These are phyloP conservation scores for Proliferodiscus dingleyae DNA, from an alignment of 2,329 filamentous ascomycete genomes.

Conservation along the genomic window DNA sequence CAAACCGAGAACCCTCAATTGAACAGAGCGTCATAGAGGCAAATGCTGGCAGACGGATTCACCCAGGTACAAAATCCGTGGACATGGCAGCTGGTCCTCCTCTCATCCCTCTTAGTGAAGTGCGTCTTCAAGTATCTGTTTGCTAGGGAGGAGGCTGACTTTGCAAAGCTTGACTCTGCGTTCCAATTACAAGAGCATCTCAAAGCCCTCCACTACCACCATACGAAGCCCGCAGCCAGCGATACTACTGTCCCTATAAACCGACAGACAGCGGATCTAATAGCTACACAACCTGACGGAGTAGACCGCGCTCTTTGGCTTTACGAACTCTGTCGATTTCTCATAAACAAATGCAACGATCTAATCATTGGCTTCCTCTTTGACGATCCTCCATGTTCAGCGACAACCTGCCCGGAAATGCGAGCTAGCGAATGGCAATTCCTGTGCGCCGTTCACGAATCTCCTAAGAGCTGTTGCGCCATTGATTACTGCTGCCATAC, in stretches of 20 bases:
- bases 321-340: constrained; percentile 94
- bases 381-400: constrained; percentile 83
- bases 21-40: constrained; percentile 63
- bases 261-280: constrained; percentile 66
- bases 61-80: constrained; percentile 83
- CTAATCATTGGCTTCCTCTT: constrained; percentile 90
- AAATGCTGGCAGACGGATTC: constrained; percentile 77
- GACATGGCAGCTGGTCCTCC: constrained; percentile 93
- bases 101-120: constrained; percentile 78
- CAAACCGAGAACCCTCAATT: constrained; percentile 53
- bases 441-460: constrained; percentile 93
- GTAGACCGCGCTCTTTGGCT: constrained; percentile 90
- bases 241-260: constrained; percentile 67
- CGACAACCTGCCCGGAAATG: constrained; percentile 92
- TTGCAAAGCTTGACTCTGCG: constrained; percentile 78
- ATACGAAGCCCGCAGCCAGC: constrained; percentile 57
- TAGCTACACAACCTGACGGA: constrained; percentile 74
- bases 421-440: constrained; percentile 99
- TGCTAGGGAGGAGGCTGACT: constrained; percentile 19
- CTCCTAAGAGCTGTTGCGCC: constrained; percentile 93
- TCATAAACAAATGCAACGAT: constrained; percentile 90
- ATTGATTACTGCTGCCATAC: constrained; percentile 99
- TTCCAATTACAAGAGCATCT: constrained; percentile 98
- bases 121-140: constrained; percentile 38
- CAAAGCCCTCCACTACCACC: constrained; percentile 81